Conservation (phyloP, 2,329 filamentous ascomycete species). For the Pestalotiopsis fici region DNA sequence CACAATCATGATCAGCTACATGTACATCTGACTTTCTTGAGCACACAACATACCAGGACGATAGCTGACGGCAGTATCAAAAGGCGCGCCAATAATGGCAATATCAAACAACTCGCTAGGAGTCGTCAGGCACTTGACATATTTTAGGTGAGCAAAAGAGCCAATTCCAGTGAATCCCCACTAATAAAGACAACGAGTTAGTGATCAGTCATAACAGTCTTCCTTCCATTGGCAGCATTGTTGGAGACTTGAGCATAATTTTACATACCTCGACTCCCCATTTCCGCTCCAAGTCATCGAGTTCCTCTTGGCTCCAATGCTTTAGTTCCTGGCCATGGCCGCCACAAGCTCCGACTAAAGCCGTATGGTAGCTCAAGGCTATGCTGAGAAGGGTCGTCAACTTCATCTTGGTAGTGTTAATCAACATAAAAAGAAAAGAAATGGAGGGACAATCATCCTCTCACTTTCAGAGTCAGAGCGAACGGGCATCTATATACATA, state of each 20-base stretch:
- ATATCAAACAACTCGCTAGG: slow-evolving; percentile 68
- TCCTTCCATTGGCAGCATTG: no score
- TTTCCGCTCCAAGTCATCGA: slow-evolving; percentile 55
- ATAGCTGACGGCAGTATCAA: slow-evolving; percentile 74
- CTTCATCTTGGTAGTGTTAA: slow-evolving; percentile 21
- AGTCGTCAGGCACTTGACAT: slow-evolving; percentile 69
- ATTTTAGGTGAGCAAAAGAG: slow-evolving; percentile 71
- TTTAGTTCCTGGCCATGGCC: slow-evolving; percentile 36
- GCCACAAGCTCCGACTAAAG: slow-evolving; percentile 28
- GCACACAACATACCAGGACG: slow-evolving; percentile 58
- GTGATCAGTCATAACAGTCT: neutral
- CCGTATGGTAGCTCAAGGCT: slow-evolving; percentile 24
- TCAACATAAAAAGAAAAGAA: neutral
- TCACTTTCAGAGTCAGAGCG: neutral
- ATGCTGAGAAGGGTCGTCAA: slow-evolving; percentile 20
- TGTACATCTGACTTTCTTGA: no score
- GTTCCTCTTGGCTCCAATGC: slow-evolving; percentile 50
- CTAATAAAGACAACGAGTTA: slow-evolving; percentile 24
- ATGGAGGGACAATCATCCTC: neutral
- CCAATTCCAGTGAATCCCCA: slow-evolving; percentile 74
- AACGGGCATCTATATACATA: neutral
- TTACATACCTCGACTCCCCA: slow-evolving; percentile 57
- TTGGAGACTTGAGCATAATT: slow-evolving; percentile 3
- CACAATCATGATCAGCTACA: neutral
- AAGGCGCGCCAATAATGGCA: slow-evolving; percentile 71